phyloP scores from a whole-genome alignment of 2,329 filamentous ascomycete species.

The Ceratocystis papillata region DNA sequence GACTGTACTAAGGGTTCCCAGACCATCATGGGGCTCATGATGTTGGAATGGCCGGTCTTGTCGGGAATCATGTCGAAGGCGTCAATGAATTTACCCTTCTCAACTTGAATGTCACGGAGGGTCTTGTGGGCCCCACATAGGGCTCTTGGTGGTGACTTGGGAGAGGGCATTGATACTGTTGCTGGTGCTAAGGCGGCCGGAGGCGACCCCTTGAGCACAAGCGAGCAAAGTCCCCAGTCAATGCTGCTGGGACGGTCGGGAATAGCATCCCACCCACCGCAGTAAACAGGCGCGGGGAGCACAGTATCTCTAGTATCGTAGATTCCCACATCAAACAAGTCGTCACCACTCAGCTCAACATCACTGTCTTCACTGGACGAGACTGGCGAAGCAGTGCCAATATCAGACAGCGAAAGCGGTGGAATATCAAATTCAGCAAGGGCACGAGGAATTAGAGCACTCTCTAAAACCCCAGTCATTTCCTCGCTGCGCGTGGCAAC shows the following conservation, averaged over 20 bases:
- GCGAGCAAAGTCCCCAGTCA: conserved; percentile 11
- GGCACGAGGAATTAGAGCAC: not conserved
- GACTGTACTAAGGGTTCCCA: conserved; percentile 16
- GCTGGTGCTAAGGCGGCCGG: not conserved
- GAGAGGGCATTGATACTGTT: not conserved
- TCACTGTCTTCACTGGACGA: not conserved
- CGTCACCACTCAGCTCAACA: conserved; percentile 14
- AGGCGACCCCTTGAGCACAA: not conserved
- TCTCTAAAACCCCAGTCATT: not conserved
- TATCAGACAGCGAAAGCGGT: not conserved
- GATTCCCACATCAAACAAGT: conserved; percentile 15
- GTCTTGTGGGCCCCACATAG: not conserved
- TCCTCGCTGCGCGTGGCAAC: not conserved
- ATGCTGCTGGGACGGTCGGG: not conserved
- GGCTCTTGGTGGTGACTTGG: not conserved
- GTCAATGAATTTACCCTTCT: conserved; percentile 5
- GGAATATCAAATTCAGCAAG: not conserved
- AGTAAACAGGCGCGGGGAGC: conserved; percentile 12
- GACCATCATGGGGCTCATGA: conserved; percentile 11
- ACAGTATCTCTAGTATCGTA: not conserved
- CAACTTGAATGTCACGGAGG: conserved; percentile 11
- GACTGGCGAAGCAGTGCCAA: not conserved
- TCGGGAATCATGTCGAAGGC: conserved; percentile 10
- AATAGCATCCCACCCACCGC: conserved; percentile 9
- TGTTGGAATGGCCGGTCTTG: conserved; percentile 17